phyloP scores from a whole-genome alignment of 331 rosid species.

The Acacia pycnantha region DNA sequence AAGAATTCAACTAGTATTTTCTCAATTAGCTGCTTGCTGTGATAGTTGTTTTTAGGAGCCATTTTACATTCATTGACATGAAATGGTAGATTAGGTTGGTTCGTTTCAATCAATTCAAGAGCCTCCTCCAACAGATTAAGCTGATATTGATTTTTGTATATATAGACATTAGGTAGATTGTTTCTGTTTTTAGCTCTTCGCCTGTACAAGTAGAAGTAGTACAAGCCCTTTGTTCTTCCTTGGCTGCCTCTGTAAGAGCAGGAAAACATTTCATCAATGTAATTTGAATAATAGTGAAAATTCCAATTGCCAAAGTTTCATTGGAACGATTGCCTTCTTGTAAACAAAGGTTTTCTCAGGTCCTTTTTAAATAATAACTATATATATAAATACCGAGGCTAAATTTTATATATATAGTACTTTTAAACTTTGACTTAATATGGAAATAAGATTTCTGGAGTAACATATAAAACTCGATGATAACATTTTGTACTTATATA shows the following conservation, averaged over 20 bases:
- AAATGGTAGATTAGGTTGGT: background rate
- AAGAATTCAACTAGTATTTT: background rate
- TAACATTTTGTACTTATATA: too few relatives aligned
- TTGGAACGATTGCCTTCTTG: background rate
- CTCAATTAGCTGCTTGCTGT: background rate
- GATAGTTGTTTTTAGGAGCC: slow-evolving; percentile 30
- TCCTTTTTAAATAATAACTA: background rate
- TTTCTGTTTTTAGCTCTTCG: background rate
- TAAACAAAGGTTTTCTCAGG: background rate
- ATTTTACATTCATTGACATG: background rate
- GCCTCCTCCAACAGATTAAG: background rate
- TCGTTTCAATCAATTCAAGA: background rate
- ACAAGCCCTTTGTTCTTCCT: background rate
- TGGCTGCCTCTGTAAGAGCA: background rate
- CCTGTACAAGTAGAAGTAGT: background rate
- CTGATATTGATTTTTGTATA: background rate
- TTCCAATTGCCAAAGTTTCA: background rate
- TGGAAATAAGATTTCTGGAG: too few relatives aligned
- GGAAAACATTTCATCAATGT: background rate
- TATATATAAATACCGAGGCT: too few relatives aligned
- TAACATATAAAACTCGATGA: too few relatives aligned
- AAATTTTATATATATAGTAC: too few relatives aligned
- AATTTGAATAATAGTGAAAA: background rate
- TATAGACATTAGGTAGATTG: background rate
- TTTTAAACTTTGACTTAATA: too few relatives aligned